phyloP scores from a whole-genome alignment of 768 basidiomycete genomes.

The Inosperma sp. region DNA sequence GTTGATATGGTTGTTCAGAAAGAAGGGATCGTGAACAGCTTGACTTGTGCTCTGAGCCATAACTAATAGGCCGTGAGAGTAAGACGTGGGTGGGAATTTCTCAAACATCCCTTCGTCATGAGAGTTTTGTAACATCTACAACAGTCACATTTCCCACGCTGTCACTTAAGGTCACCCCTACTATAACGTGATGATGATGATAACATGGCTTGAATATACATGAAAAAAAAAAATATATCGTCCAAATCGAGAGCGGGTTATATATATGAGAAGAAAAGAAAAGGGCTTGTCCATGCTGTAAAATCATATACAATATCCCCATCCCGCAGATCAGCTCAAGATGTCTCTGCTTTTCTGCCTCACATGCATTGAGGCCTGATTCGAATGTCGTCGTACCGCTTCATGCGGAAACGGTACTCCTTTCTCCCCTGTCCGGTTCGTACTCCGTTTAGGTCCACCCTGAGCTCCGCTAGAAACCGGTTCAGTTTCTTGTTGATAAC shows the following conservation, averaged over 20 bases:
- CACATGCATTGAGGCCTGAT: slow-evolving; percentile 3
- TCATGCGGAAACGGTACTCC: slow-evolving; percentile 58
- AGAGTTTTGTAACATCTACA: slow-evolving; percentile 23
- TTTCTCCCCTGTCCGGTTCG: slow-evolving; percentile 26
- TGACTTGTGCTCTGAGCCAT: slow-evolving; percentile 35
- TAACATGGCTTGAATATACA: too few species aligned
- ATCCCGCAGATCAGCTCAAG: not conserved
- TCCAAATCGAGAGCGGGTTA: too few species aligned
- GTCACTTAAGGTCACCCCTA: slow-evolving; percentile 18
- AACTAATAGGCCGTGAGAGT: slow-evolving; percentile 46
- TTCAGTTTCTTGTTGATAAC: slow-evolving; percentile 51
- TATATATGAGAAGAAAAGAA: too few species aligned
- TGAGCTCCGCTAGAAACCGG: not conserved
- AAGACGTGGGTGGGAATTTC: slow-evolving; percentile 38
- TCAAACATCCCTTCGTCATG: slow-evolving; percentile 26
- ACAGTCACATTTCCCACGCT: slow-evolving; percentile 26
- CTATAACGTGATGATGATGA: too few species aligned
- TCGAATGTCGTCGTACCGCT: slow-evolving; percentile 22
- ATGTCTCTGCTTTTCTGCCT: slow-evolving; percentile 4
- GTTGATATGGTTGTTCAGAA: slow-evolving; percentile 42
- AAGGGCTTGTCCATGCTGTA: not conserved
- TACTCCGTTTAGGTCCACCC: slow-evolving; percentile 33
- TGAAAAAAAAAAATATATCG: slow-evolving; percentile 6
- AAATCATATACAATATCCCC: too few species aligned
- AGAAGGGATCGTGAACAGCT: slow-evolving; percentile 36